Evolutionary conservation across 1,284 basidiomycete species (phyloP).

Genomic region (Wallemia hederae): DNA sequence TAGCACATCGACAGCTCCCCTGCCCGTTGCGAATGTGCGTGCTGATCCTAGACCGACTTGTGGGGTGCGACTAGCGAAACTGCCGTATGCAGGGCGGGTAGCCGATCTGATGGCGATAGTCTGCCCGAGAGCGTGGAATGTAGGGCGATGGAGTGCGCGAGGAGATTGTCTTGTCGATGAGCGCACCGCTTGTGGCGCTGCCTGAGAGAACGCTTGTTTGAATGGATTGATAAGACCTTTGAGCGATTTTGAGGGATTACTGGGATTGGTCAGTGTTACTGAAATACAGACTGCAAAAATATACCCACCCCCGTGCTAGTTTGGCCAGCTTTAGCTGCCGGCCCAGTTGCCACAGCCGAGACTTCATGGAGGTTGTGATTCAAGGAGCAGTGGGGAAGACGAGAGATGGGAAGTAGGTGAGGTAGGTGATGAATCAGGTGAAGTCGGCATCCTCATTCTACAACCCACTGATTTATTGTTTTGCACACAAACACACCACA

Average conservation of each 20-base stretch:
- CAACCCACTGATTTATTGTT: too few relatives aligned
- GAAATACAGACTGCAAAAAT: background rate
- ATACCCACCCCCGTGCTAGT: background rate
- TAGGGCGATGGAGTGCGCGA: background rate
- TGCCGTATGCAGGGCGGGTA: background rate
- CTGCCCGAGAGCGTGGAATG: background rate
- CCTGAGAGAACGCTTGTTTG: background rate
- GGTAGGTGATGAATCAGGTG: too few relatives aligned
- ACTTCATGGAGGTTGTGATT: too few relatives aligned
- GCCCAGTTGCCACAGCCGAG: background rate
- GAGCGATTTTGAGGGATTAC: background rate
- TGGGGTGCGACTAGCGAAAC: background rate
- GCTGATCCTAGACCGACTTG: background rate
- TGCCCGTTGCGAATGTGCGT: background rate
- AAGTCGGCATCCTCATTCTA: too few relatives aligned
- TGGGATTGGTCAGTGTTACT: background rate
- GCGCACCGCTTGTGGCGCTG: background rate
- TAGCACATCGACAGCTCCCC: background rate
- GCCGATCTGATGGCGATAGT: background rate
- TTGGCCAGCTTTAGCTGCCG: background rate
- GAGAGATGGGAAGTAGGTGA: too few relatives aligned
- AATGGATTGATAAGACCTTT: background rate
- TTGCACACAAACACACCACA: too few relatives aligned
- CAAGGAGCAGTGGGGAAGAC: too few relatives aligned
- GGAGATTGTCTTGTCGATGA: background rate